phyloP scores from a whole-genome alignment of 768 basidiomycete species.

The Kwoniella sp. region DNA sequence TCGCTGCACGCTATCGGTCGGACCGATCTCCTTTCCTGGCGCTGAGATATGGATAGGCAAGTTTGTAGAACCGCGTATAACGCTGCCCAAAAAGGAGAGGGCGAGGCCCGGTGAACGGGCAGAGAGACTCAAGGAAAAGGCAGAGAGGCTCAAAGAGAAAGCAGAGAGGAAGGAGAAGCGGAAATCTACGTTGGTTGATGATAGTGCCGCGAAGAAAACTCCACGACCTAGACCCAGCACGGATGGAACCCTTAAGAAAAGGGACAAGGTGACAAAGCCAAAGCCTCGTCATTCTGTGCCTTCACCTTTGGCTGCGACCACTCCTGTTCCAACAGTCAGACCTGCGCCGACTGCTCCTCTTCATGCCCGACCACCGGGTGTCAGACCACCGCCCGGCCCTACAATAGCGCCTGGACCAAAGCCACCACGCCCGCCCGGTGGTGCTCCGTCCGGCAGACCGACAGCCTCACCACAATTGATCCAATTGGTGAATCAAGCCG shows the following conservation, averaged over 20 bases:
- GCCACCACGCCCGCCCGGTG: conserved; percentile 1
- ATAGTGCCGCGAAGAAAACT: neutral
- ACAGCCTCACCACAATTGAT: conserved; percentile 32
- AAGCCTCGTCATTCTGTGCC: neutral
- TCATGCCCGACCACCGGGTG: conserved; percentile 1
- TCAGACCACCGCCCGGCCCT: conserved; percentile 1
- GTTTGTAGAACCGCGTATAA: conserved; percentile 41
- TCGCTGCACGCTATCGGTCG: conserved; percentile 38
- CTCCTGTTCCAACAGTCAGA: neutral
- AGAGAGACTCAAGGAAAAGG: neutral
- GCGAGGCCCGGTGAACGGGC: conserved; percentile 23
- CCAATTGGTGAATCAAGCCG: conserved; percentile 46
- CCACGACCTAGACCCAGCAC: conserved; percentile 6
- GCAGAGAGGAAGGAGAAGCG: conserved; percentile 2
- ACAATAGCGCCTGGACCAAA: neutral
- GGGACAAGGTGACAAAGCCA: neutral
- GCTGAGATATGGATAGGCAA: conserved; percentile 50
- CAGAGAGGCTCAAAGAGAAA: conserved; percentile 1
- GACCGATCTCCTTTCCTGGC: conserved; percentile 44
- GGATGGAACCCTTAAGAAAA: neutral
- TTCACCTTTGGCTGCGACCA: too few species aligned
- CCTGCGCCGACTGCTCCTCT: neutral
- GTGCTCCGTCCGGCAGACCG: conserved; percentile 3
- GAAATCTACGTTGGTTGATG: conserved; percentile 4
- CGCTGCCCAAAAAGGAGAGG: conserved; percentile 21